Evolutionary conservation across 148 eudicot species (phyloP).

Genomic region (Persicaria maculosa): DNA sequence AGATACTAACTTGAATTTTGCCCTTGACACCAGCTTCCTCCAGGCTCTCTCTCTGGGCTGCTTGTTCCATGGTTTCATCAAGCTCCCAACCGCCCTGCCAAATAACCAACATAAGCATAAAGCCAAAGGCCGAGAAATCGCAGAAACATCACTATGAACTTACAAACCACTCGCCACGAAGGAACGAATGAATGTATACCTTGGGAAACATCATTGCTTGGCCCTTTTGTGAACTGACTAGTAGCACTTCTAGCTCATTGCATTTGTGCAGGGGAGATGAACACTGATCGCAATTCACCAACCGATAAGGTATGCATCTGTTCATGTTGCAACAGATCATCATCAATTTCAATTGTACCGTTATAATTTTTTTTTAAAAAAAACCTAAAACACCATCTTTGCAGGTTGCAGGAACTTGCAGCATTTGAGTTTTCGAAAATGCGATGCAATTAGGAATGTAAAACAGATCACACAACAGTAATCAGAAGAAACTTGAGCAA

Average conservation of each 20-base stretch:
- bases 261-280: background rate
- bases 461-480: background rate
- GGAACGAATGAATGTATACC: conserved; percentile 19
- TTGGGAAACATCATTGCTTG: conserved; percentile 49
- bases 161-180: background rate
- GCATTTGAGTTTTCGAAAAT: too few species aligned
- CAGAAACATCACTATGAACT: background rate
- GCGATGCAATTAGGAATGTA: background rate
- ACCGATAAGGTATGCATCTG: conserved; percentile 60
- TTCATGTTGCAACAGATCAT: background rate
- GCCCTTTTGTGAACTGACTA: conserved; percentile 52
- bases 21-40: conserved; percentile 61
- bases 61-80: conserved; percentile 43
- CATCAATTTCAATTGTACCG: too few species aligned
- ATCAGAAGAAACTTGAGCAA: background rate
- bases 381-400: too few species aligned
- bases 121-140: too few species aligned
- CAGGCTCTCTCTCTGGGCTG: conserved; percentile 36
- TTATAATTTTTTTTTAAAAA: too few species aligned
- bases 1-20: conserved; percentile 28
- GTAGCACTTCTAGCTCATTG: conserved; percentile 40
- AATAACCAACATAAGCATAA: background rate
- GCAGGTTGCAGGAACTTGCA: too few species aligned
- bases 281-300: conserved; percentile 7
- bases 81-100: conserved; percentile 54